A percentile compares a stretch with the other conserved stretches of the same genome.
These are phyloP conservation scores for Chlamydomonas sp. DNA, from an alignment of 139 green algal genomes.

Conservation along the genomic window DNA sequence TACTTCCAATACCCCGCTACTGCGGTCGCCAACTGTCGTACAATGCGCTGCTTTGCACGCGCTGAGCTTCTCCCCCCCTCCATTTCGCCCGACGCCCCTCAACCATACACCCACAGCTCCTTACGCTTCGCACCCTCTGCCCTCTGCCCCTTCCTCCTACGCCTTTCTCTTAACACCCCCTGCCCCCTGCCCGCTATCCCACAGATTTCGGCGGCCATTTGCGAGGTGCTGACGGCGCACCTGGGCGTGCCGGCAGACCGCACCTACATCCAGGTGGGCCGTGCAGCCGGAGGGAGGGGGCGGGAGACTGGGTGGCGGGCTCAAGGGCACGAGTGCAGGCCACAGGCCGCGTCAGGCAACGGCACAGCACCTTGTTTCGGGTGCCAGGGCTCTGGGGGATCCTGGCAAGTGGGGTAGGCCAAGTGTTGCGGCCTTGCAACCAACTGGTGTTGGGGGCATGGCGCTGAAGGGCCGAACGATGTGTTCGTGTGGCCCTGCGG, in stretches of 20 bases:
- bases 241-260: slow-evolving; percentile 53
- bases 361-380: not conserved
- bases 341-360: not conserved
- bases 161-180: too few species aligned
- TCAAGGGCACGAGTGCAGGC: not conserved
- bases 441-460: not conserved
- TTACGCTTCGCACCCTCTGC: too few species aligned
- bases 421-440: not conserved
- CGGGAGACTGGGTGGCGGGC: too few species aligned
- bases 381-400: not conserved
- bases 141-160: too few species aligned
- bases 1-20: too few species aligned
- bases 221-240: slow-evolving; percentile 56
- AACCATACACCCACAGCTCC: too few species aligned
- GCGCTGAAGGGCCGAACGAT: not conserved
- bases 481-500: not conserved
- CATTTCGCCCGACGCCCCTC: too few species aligned
- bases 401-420: not conserved
- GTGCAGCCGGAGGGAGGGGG: not conserved
- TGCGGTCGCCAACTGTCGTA: too few species aligned
- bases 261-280: slow-evolving; percentile 63
- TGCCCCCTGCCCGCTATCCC: too few species aligned
- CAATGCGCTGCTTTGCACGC: too few species aligned
- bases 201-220: slow-evolving; percentile 53
- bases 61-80: too few species aligned